phyloP scores from a whole-genome alignment of 768 basidiomycete genomes.

The Russula ochroleuca region DNA sequence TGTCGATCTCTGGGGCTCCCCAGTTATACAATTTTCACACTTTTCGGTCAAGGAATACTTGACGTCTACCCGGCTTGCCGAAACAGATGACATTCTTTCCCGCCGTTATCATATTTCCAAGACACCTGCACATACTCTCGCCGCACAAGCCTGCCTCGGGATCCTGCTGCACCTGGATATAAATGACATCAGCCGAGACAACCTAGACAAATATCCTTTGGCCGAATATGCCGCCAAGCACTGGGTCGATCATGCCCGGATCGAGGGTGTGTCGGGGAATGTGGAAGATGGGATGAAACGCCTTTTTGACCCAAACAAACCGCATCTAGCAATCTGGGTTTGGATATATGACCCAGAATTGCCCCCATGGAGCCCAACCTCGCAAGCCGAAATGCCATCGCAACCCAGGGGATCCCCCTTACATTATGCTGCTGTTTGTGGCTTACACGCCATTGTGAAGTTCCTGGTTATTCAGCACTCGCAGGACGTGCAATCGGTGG shows the following conservation, averaged over 20 bases:
- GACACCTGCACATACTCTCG: not conserved
- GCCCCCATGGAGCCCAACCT: not conserved
- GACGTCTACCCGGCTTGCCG: not conserved
- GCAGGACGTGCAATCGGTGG: not conserved
- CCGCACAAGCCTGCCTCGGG: not conserved
- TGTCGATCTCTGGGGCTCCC: not conserved
- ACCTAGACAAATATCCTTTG: not conserved
- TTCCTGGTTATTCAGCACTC: not conserved
- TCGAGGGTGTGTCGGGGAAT: not conserved
- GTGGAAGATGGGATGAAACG: not conserved
- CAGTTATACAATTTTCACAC: not conserved
- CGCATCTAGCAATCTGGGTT: not conserved
- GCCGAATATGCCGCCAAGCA: not conserved
- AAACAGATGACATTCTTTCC: not conserved
- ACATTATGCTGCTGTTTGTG: not conserved
- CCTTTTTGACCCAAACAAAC: not conserved
- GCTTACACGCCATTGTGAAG: not conserved
- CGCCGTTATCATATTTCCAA: not conserved
- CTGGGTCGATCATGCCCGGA: not conserved
- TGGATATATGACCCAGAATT: not conserved
- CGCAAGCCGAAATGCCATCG: not conserved
- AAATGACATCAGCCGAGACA: not conserved
- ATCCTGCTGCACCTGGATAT: not conserved
- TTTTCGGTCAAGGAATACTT: constrained; percentile 6
- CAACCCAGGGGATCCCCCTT: not conserved